Evolutionary conservation across 2,329 filamentous ascomycete species (phyloP), one percentile per base, ranked within the genome.

Genomic region (Rhexocercosporidium sp.): DNA sequence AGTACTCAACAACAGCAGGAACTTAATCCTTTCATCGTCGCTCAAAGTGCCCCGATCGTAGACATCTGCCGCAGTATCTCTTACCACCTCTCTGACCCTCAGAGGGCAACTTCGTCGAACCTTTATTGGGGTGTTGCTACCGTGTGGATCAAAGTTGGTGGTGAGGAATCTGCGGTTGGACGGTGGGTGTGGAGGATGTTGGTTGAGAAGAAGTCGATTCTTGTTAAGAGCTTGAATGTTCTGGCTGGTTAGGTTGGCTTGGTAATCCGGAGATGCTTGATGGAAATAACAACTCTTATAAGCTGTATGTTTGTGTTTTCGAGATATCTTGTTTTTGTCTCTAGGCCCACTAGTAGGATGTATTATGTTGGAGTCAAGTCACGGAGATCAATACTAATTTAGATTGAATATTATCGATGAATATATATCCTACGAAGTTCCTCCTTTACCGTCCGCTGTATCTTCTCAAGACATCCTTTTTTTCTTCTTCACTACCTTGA

Each of bases 101-200:
- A 62, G 31, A 46, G 56, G 41, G 61, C 59, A 44, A 44, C 64
- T 29, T 73, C 72, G 16, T 67, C 74, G 1, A 59, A 74, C 8
- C 67, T 74, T 16, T 71, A 75, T 29, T 75, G 72, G 74, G 72
- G 73, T 37, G 51, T 70, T 41, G 68, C 67, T 22, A 75, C 71
- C 3, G 71, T 73, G 1, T 72, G 70, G 68, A 67, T 54, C 25
- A 69, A 65, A 31, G 62, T 77, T 18, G 49, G 61, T 22, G 67
- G 68, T 4, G 63, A 69, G 49, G 67, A 69, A 4, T 73, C 72
- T 6, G 46, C 27, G 0, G 70, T 73, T 16, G 73, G 66, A 29
- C 69, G 59, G 18, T 72, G 69, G 67, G 65, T 72, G 20, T 63
- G 47, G 63, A 61, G 63, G 20, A n/a, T 56, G 49, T 31, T 56